Evolutionary conservation across 2,329 filamentous ascomycete genomes (phyloP), one percentile per base, ranked within the genome.

Genomic region (Trematosphaeria pertusa): DNA sequence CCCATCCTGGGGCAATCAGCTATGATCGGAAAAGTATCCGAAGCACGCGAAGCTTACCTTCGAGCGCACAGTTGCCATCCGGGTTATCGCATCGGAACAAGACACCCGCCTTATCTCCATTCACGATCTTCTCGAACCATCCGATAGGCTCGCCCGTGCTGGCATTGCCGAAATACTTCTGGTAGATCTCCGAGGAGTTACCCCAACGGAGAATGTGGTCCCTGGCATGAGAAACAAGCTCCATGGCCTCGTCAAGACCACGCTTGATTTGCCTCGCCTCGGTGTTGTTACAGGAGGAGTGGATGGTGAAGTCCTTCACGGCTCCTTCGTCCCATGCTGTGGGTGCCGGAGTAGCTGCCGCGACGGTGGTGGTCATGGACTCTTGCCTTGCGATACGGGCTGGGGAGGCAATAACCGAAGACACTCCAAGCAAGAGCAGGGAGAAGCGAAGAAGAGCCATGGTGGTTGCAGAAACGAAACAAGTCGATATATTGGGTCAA

Each of bases 51-150:
- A n/a, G n/a, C n/a, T 41, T 58, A 71, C 69, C 64, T 17, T 59
- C 48, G 26, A 68, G 61, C 4, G 36, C 52, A 47, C 86, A 89
- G 72, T 88, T 88, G 15, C 77, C 72, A 56, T 89, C 87, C 0
- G 82, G 79, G 54, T 89, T 82, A 50, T 89, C 87, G 57, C 87
- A 88, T 15, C 86, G 81, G 75, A 88, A 88, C 14, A 84, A 62
- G 35, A 86, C 75, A 19, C 74, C 77, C 0, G 73, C 72, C 60
- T 82, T 82, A 67, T 87, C 79, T 1, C 78, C 83, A 33, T 77
- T 76, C 57, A 82, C 74, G 22, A 89, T 74, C 47, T 81, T 79
- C 42, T 86, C 81, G 55, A 79, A 86, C 75, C 83, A 85, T 4
- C 86, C 87, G 32, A 85, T 75, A 3, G 82, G 78, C 51, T 80